These are phyloP conservation scores for Sequoiadendron giganteum DNA, from an alignment of 75 land plant genomes.

Conservation along the genomic window DNA sequence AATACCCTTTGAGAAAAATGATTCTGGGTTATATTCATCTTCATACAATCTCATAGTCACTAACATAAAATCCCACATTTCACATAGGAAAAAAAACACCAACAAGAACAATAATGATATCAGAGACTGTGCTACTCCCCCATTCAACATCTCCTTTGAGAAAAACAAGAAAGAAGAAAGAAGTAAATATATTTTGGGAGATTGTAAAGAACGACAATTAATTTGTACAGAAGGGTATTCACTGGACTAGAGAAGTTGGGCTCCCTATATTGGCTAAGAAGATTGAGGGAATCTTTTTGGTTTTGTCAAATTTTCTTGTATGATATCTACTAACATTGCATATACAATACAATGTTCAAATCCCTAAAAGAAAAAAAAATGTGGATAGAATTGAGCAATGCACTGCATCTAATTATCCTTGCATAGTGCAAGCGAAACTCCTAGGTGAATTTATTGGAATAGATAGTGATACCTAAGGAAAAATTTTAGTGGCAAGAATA, in stretches of 20 bases:
- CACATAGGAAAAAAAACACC: background rate
- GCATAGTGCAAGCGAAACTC: too few species aligned
- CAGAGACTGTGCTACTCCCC: background rate
- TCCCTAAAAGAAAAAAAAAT: too few species aligned
- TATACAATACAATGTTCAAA: too few species aligned
- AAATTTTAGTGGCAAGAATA: too few species aligned
- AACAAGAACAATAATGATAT: background rate
- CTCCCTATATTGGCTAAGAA: background rate
- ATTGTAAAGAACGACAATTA: slow-evolving; percentile 9
- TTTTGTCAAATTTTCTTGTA: too few species aligned
- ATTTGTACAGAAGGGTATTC: slow-evolving; percentile 3
- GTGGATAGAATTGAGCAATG: too few species aligned
- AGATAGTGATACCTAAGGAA: too few species aligned
- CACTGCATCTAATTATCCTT: too few species aligned
- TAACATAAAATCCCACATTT: background rate
- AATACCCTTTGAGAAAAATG: background rate
- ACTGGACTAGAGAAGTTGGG: slow-evolving; percentile 6
- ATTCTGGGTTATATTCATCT: background rate
- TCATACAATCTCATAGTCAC: background rate
- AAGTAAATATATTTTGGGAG: background rate
- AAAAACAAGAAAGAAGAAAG: background rate
- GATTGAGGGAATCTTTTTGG: background rate
- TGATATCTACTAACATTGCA: too few species aligned
- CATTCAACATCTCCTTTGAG: background rate
- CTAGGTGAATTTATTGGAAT: too few species aligned